Conservation (phyloP, 108 stramenopile genomes). For the Chaetoceros tenuissimus region DNA sequence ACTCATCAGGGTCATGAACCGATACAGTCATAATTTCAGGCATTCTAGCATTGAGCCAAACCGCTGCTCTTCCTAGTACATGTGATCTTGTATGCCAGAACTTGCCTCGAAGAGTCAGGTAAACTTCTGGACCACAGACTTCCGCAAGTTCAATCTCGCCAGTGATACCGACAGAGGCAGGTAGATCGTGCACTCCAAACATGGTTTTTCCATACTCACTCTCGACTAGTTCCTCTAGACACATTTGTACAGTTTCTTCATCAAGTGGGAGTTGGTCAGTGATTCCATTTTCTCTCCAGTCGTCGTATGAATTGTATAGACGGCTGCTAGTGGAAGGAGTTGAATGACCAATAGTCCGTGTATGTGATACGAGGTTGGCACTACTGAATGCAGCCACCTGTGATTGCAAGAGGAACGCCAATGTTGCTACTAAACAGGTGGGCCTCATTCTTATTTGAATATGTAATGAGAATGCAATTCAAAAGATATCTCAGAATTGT, state of each 20-base stretch:
- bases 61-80: conserved; percentile 67
- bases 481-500: too few relatives aligned
- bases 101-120: conserved; percentile 31
- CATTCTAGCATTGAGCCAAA: conserved; percentile 71
- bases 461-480: too few relatives aligned
- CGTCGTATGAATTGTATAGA: conserved; percentile 53
- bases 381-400: too few relatives aligned
- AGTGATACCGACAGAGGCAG: conserved; percentile 42
- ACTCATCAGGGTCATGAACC: conserved; percentile 36
- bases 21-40: conserved; percentile 57
- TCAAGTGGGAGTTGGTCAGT: conserved; percentile 26
- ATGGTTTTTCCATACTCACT: conserved; percentile 64
- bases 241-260: conserved; percentile 48
- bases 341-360: too few relatives aligned
- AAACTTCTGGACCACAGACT: conserved; percentile 54
- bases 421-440: too few relatives aligned
- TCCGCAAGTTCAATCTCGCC: conserved; percentile 55
- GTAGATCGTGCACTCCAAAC: conserved; percentile 64
- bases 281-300: conserved; percentile 53
- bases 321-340: too few relatives aligned
- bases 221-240: conserved; percentile 56
- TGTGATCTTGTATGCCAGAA: conserved; percentile 73
- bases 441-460: too few relatives aligned
- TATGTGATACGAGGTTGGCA: too few relatives aligned
- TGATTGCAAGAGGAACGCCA: too few relatives aligned